phyloP scores from a whole-genome alignment of 257 asterid species.

The Forsythia suspensa region DNA sequence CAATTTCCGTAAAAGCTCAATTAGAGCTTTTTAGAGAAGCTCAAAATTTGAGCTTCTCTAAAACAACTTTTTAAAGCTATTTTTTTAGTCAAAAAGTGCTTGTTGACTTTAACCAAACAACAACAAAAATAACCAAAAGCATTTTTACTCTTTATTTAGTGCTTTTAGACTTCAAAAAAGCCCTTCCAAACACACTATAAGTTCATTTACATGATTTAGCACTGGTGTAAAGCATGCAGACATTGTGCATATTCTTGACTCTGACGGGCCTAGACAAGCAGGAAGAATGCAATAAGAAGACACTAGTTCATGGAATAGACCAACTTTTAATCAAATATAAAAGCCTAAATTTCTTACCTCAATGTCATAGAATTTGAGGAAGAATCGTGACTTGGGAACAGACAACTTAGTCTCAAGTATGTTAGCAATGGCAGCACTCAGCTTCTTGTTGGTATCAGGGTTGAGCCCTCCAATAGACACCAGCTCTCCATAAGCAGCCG shows the following conservation, averaged over 20 bases:
- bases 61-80: too few species aligned
- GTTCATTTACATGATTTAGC: not conserved
- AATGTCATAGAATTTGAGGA: slow-evolving; percentile 86
- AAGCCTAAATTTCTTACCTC: slow-evolving; percentile 47
- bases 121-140: too few species aligned
- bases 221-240: slow-evolving; percentile 88
- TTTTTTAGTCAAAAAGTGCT: too few species aligned
- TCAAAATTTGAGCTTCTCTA: too few species aligned
- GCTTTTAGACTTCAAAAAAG: too few species aligned
- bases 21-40: too few species aligned
- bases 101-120: too few species aligned
- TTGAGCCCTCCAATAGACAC: slow-evolving; percentile 81
- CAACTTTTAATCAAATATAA: slow-evolving; percentile 13
- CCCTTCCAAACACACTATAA: too few species aligned
- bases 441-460: slow-evolving; percentile 78
- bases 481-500: slow-evolving; percentile 88
- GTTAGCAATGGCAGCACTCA: slow-evolving; percentile 77
- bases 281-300: slow-evolving; percentile 66
- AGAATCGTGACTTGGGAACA: slow-evolving; percentile 78
- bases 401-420: slow-evolving; percentile 76
- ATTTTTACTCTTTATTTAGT: too few species aligned
- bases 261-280: slow-evolving; percentile 76
- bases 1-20: too few species aligned
- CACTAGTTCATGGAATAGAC: slow-evolving; percentile 24
- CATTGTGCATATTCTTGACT: slow-evolving; percentile 84